A percentile compares a stretch with the other conserved stretches of the same genome.
Conservation (phyloP, 2,329 filamentous ascomycete species). For the Penicillium sp. region DNA sequence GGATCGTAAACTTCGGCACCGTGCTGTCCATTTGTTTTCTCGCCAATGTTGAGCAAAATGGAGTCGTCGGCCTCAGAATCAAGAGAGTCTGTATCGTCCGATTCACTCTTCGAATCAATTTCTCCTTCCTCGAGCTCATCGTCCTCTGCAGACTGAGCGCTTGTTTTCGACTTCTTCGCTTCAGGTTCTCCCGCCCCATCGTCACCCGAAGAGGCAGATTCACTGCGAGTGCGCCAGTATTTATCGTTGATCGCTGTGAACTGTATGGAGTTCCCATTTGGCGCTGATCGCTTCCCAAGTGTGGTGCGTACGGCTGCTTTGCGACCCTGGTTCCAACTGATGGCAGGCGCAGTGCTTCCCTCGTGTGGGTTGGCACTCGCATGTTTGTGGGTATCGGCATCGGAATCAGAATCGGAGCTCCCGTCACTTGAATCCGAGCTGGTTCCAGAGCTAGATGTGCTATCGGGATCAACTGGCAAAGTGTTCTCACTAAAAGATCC, state of each 20-base stretch:
- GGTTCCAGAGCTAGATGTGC: conserved; percentile 34
- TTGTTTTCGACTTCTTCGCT: conserved; percentile 2
- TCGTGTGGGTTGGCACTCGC: conserved; percentile 21
- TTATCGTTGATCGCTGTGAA: conserved; percentile 40
- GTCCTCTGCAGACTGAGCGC: neutral
- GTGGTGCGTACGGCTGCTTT: conserved; percentile 46
- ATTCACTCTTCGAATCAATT: conserved; percentile 31
- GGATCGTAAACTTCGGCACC: conserved; percentile 27
- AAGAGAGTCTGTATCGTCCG: conserved; percentile 32
- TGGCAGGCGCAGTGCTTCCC: conserved; percentile 30
- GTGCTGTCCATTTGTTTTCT: conserved; percentile 14
- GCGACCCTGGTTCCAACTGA: conserved; percentile 50
- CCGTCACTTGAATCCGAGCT: conserved; percentile 8
- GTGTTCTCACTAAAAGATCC: conserved; percentile 37
- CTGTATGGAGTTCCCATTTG: conserved; percentile 17
- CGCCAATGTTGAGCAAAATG: conserved; percentile 46
- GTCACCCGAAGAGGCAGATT: conserved; percentile 28
- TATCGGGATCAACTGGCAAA: conserved; percentile 35
- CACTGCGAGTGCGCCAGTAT: conserved; percentile 42
- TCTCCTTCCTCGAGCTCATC: conserved; percentile 32
- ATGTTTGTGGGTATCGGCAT: conserved; percentile 14
- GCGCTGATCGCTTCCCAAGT: conserved; percentile 33
- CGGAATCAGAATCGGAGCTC: conserved; percentile 9
- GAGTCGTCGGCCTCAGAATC: conserved; percentile 44
- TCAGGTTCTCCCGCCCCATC: conserved; percentile 2